These are phyloP conservation scores for Histomonas meleagridis DNA, from an alignment of 208 protist genomes.

Conservation along the genomic window DNA sequence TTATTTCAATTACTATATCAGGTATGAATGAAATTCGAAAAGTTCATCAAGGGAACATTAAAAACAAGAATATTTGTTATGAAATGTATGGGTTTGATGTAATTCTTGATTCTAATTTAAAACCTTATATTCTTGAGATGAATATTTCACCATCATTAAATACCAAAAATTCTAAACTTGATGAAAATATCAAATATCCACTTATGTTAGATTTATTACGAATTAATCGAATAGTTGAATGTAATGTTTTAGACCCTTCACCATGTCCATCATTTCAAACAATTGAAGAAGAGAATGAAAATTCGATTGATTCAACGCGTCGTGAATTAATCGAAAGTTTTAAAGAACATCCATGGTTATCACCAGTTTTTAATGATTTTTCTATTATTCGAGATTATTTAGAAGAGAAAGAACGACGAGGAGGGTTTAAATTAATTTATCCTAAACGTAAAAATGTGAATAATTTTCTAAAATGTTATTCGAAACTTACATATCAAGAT, in stretches of 20 bases:
- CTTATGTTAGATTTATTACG: neutral
- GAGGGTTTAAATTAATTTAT: neutral
- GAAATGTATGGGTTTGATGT: conserved; percentile 86
- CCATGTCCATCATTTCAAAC: no score
- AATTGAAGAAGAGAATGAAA: no score
- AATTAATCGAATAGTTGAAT: no score
- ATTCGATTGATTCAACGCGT: no score
- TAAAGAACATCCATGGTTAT: neutral
- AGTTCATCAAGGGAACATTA: neutral
- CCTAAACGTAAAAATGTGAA: neutral
- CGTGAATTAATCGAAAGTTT: no score
- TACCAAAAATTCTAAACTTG: neutral
- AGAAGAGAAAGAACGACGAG: neutral
- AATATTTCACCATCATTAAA: conserved; percentile 58
- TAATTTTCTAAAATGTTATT: neutral
- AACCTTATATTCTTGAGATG: conserved; percentile 83
- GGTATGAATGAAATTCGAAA: conserved; percentile 41
- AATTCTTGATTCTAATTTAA: conserved; percentile 70
- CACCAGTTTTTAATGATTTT: neutral
- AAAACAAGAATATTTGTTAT: conserved; percentile 60
- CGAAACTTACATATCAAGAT: neutral
- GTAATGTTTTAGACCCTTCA: no score
- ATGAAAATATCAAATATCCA: neutral
- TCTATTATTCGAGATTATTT: neutral
- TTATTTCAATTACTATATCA: conserved; percentile 37